Base-by-base conservation (phyloP, 192 early-diverging fungal species). In the Coemansia sp. region DNA sequence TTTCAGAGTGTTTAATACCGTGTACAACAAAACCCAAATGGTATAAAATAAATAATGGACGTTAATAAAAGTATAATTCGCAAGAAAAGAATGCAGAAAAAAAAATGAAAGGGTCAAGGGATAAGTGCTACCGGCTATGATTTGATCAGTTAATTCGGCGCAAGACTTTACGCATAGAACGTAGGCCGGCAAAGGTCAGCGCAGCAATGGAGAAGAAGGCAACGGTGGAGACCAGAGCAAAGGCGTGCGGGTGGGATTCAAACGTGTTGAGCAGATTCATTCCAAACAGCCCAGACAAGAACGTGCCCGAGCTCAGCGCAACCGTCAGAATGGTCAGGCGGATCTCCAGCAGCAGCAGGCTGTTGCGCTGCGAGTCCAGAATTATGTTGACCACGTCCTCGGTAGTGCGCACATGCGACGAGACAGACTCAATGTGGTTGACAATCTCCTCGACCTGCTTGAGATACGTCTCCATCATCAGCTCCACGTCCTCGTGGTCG, bases 401-500 rank as follows among this genome's bases (percentile, higher is more conserved):
- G 0, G 92, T 92, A 5, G 87, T 85, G 46, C 84, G 77, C 79
- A 91, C 82, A 51, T 91, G 80, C 20, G 83, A 79, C 19, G 81
- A 80, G 16, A 89, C 69, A 3, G 83, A 83, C 15, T 87, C 75
- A 18, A 88, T 81, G 50, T 85, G 84, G 63, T 87, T 83, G 36
- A 86, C 86, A 21, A 91, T 84, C 63, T 93, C 93, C 60, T 94
- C 92, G 2, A 88, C 82, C 51, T 92, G 82, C 63, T 89, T 94
- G 38, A 91, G 57, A 53, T 96, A 96, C 15, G 93, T 86, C 65
- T 96, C 94, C 45, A 96, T 71, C 66, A 96, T 72, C 41, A 96
- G 81, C 65, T 96, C 94, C 21, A 90, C 87, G 49, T 96, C 94
- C 38, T 91, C 87, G 53, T 96, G 91, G 49, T 93, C 88, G 18